A percentile compares a stretch with the other conserved stretches of the same genome.
Conservation (phyloP, 768 basidiomycete species). For the Pleurotus pulmonarius region DNA sequence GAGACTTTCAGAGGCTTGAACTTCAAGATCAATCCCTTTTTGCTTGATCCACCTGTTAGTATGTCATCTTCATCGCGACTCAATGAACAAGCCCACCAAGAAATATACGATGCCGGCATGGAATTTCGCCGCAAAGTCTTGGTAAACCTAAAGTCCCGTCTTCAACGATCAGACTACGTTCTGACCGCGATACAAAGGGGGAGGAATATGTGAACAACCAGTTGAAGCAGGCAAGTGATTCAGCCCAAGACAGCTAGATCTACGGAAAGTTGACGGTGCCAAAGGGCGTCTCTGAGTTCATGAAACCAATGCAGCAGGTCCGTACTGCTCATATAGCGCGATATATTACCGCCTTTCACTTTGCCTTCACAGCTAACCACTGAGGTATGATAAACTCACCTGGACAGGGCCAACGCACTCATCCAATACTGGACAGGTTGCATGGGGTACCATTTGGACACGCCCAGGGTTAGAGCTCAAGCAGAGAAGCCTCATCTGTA, state of each 20-base stretch:
- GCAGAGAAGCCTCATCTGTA: constrained; percentile 41
- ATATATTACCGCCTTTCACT: background rate
- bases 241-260: background rate
- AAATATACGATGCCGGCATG: constrained; percentile 40
- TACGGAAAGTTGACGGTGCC: background rate
- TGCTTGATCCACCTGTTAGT: background rate
- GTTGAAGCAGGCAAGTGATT: constrained; percentile 26
- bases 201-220: constrained; percentile 40
- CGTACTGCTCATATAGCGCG: background rate
- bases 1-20: constrained; percentile 5
- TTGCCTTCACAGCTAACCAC: constrained; percentile 26
- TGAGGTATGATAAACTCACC: constrained; percentile 22
- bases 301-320: constrained; percentile 44
- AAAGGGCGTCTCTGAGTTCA: constrained; percentile 38
- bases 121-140: constrained; percentile 36
- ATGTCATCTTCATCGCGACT: constrained; percentile 21
- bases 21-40: background rate
- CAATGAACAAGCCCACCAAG: constrained; percentile 33
- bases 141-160: too few species aligned
- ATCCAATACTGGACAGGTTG: constrained; percentile 22
- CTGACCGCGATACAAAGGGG: too few species aligned
- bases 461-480: constrained; percentile 42
- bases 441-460: constrained; percentile 46
- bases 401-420: background rate
- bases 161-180: too few species aligned